These are phyloP conservation scores for Letharia columbiana DNA, from an alignment of 495 filamentous ascomycete species.

Conservation along the genomic window DNA sequence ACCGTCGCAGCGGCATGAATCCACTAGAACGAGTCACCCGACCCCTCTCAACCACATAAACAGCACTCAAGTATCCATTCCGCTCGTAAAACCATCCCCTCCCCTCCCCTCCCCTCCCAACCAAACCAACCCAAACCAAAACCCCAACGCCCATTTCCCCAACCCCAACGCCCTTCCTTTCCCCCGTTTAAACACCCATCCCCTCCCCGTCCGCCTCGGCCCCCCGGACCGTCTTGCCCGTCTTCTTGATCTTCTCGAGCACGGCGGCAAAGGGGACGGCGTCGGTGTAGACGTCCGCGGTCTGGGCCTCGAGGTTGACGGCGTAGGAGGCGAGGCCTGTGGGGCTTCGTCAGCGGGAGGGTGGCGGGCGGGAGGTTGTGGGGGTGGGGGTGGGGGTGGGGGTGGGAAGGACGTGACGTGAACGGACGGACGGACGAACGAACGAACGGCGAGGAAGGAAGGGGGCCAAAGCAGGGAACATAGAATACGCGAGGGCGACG, in stretches of 20 bases:
- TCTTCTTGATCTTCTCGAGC: slow-evolving; percentile 85
- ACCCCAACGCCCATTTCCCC: background rate
- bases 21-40: no score
- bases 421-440: no score
- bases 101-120: slow-evolving; percentile 2
- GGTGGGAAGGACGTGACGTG: no score
- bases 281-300: slow-evolving; percentile 61
- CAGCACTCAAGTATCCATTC: no score
- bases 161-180: background rate
- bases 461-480: background rate
- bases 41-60: no score
- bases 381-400: no score
- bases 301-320: slow-evolving; percentile 77
- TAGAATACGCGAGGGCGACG: background rate
- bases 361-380: background rate
- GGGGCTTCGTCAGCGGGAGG: no score
- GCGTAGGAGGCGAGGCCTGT: slow-evolving; percentile 79
- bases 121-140: background rate
- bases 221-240: slow-evolving; percentile 78
- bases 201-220: slow-evolving; percentile 52
- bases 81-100: background rate
- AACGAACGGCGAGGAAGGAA: background rate
- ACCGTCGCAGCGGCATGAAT: no score
- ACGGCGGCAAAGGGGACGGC: slow-evolving; percentile 69
- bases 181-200: slow-evolving; percentile 29